Evolutionary conservation across 2,329 filamentous ascomycete genomes (phyloP), one percentile per base, ranked within the genome.

Genomic region (Ophiognomonia clavigignenti-juglandacearum): DNA sequence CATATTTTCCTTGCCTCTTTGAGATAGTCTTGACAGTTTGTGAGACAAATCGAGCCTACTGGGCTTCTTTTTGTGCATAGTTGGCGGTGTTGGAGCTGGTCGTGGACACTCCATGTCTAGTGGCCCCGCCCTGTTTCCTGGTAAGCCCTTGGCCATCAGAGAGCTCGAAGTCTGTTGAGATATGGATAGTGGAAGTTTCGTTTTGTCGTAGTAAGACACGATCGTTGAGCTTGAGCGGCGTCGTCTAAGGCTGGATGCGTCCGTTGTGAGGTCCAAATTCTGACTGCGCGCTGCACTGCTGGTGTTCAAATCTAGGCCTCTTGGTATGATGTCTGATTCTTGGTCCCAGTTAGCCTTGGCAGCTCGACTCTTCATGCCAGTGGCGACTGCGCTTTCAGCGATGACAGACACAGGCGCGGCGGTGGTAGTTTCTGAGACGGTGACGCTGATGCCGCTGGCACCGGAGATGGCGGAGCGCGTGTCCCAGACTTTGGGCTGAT

Each of bases 141-240:
- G 74, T 5, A 73, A 58, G 4, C 75, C 76, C 54, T 76, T 79
- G 19, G 77, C 75, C 71, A 81, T 80, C 50, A 76, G 73, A 1
- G 77, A 78, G 36, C 69, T 73, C 0, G 77, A 79, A 0, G 78
- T 80, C 57, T 81, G 77, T 55, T 80, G 77, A 1, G 77, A 78
- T 50, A 79, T 72, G n/a, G 74, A 68, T 5, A 80, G 66, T 10
- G 77, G 75, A 39, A 76, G 67, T 55, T 77, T 78, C 5, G 72
- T 60, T 56, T 75, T 74, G 61, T 81, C 77, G 59, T 81, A 81
- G 61, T 73, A 77, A 1, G 76, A 77, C 26, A 66, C 66, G 49
- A 80, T 71, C n/a, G 77, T 80, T 4, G 77, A 78, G 31, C 66
- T 72, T 2, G 78, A 81, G 38, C 69, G 66, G 26, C 70, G 72